Conservation (phyloP, 805 yeast genomes). For the Allodekkera sacchari region DNA sequence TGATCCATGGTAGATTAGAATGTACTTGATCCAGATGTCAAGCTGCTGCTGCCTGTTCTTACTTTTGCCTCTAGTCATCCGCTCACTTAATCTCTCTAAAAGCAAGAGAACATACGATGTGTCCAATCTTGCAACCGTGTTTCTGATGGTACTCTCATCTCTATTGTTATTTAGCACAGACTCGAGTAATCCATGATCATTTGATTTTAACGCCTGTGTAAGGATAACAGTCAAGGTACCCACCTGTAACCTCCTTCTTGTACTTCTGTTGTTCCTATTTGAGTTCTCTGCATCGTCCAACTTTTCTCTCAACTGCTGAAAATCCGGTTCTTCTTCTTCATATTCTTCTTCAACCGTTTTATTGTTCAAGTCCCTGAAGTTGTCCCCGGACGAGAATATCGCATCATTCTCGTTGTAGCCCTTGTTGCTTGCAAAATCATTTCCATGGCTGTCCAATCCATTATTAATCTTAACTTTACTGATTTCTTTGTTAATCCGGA, state of each 20-base stretch:
- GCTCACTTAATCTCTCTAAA: constrained; percentile 44
- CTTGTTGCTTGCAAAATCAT: constrained; percentile 44
- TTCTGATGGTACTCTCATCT: constrained; percentile 41
- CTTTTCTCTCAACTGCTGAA: constrained; percentile 45
- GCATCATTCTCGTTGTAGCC: constrained; percentile 56
- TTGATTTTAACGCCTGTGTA: constrained; percentile 79
- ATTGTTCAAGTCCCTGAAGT: constrained; percentile 45
- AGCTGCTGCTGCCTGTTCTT: constrained; percentile 32
- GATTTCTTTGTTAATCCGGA: constrained; percentile 27
- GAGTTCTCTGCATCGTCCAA: constrained; percentile 24
- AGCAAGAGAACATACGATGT: constrained; percentile 40
- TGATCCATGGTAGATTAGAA: constrained; percentile 47
- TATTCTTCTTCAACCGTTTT: constrained; percentile 38
- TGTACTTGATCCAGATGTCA: constrained; percentile 51
- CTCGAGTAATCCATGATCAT: constrained; percentile 80
- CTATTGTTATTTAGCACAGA: constrained; percentile 54
- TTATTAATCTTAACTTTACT: constrained; percentile 31
- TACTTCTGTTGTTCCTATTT: constrained; percentile 16
- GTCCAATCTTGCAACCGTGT: constrained; percentile 41
- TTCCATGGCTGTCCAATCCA: constrained; percentile 37
- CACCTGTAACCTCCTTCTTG: constrained; percentile 46
- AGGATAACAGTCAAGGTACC: constrained; percentile 81
- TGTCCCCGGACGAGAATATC: constrained; percentile 55
- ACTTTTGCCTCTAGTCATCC: constrained; percentile 37
- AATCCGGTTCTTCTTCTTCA: constrained; percentile 23